phyloP scores from a whole-genome alignment of 768 basidiomycete species.

The Phylloporus sp. region DNA sequence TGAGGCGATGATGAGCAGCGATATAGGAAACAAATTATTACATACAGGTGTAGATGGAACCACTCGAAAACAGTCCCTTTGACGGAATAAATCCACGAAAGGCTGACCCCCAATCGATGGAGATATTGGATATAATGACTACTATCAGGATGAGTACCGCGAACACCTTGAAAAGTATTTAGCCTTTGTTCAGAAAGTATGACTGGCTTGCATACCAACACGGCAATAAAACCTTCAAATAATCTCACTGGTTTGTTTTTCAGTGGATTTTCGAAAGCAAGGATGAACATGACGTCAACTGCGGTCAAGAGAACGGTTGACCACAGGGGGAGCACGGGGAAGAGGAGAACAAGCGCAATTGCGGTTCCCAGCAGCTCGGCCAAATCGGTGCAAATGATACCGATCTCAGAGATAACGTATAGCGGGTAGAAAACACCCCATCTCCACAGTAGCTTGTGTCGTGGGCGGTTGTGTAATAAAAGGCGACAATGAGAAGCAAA shows the following conservation, averaged over 20 bases:
- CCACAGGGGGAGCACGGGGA: constrained; percentile 66
- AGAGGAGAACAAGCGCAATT: constrained; percentile 73
- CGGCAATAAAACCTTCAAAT: constrained; percentile 67
- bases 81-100: constrained; percentile 80
- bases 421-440: constrained; percentile 63
- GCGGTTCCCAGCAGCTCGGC: constrained; percentile 81
- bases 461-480: constrained; percentile 60
- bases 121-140: constrained; percentile 67
- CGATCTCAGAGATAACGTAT: constrained; percentile 61
- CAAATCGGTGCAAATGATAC: constrained; percentile 74
- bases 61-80: constrained; percentile 50
- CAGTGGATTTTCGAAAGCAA: constrained; percentile 68
- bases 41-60: constrained; percentile 65
- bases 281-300: constrained; percentile 64
- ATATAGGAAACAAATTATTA: neutral
- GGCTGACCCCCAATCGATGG: constrained; percentile 67
- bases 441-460: constrained; percentile 52
- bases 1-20: constrained; percentile 24
- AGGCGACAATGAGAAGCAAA: constrained; percentile 63
- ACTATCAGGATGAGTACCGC: constrained; percentile 76
- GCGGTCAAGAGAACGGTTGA: constrained; percentile 67
- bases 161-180: constrained; percentile 43
- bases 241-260: constrained; percentile 60
- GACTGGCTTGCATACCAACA: constrained; percentile 42
- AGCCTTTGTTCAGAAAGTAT: neutral